Conservation (phyloP, 768 basidiomycete genomes). For the Thelephora ganbajun region DNA sequence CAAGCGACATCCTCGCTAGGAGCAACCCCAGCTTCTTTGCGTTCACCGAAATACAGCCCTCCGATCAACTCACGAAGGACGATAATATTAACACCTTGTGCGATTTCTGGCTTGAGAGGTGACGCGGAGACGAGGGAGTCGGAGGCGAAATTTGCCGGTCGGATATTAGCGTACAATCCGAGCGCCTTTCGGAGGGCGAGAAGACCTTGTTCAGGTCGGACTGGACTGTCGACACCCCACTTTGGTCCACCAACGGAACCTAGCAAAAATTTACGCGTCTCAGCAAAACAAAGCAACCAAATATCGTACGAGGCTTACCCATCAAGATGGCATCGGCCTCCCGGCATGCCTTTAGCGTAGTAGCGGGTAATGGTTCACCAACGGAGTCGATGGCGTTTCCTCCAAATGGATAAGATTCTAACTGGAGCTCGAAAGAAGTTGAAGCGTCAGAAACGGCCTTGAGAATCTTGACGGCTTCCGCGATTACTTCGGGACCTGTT, state of each 20-base stretch:
- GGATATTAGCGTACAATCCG: constrained; percentile 95
- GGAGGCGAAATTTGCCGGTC: constrained; percentile 89
- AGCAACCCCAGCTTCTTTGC: constrained; percentile 69
- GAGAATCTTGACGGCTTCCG: constrained; percentile 75
- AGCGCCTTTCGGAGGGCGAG: constrained; percentile 81
- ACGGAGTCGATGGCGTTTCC: constrained; percentile 84
- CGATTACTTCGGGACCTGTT: constrained; percentile 84
- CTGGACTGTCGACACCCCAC: constrained; percentile 83
- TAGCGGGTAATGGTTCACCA: constrained; percentile 74
- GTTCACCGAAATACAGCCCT: constrained; percentile 88
- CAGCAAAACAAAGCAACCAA: neutral
- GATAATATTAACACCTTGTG: constrained; percentile 78
- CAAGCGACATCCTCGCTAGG: constrained; percentile 61
- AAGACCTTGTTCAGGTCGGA: constrained; percentile 88
- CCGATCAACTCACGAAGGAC: constrained; percentile 95
- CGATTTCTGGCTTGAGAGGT: constrained; percentile 79
- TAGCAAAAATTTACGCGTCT: constrained; percentile 16
- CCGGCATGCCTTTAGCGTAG: constrained; percentile 80
- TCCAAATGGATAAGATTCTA: constrained; percentile 74
- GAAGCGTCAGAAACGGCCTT: constrained; percentile 51
- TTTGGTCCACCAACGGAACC: constrained; percentile 98
- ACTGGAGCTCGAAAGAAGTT: constrained; percentile 51
- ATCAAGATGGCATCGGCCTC: constrained; percentile 92
- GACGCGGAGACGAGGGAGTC: constrained; percentile 78
- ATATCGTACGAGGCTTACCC: constrained; percentile 36